phyloP scores from a whole-genome alignment of 2,329 filamentous ascomycete genomes.

The Fusarium sp. region DNA sequence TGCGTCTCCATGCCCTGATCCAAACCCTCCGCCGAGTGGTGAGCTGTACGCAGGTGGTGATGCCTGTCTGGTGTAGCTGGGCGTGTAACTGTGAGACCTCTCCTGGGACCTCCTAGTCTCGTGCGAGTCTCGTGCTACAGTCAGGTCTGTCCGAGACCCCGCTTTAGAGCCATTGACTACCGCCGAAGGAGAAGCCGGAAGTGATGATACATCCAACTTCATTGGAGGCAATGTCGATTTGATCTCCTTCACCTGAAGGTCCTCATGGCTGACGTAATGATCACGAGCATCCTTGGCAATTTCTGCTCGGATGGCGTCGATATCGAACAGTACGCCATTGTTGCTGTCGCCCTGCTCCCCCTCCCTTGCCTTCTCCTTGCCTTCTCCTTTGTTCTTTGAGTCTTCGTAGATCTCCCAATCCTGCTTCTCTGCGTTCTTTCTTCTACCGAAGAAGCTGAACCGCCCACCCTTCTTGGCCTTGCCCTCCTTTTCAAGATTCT shows the following conservation, averaged over 20 bases:
- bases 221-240: constrained; percentile 91
- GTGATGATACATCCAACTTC: constrained; percentile 73
- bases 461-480: constrained; percentile 68
- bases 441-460: constrained; percentile 84
- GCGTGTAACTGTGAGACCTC: constrained; percentile 37
- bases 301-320: constrained; percentile 92
- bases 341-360: constrained; percentile 59
- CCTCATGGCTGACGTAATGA: constrained; percentile 55
- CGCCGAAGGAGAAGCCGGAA: constrained; percentile 38
- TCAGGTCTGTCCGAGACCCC: constrained; percentile 30
- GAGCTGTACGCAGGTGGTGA: constrained; percentile 34
- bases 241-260: constrained; percentile 78
- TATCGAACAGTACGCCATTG: constrained; percentile 84
- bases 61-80: constrained; percentile 34
- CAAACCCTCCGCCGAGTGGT: constrained; percentile 35
- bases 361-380: constrained; percentile 46
- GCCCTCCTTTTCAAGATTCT: constrained; percentile 83
- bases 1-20: constrained; percentile 25
- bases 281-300: constrained; percentile 76
- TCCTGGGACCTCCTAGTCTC: constrained; percentile 39
- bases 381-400: constrained; percentile 54
- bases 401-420: constrained; percentile 97
- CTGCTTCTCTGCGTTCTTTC: constrained; percentile 83
- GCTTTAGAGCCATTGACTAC: constrained; percentile 34
- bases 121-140: constrained; percentile 38